Base-by-base conservation (phyloP, 2,329 filamentous ascomycete species). In the Dactylellina sp. region DNA sequence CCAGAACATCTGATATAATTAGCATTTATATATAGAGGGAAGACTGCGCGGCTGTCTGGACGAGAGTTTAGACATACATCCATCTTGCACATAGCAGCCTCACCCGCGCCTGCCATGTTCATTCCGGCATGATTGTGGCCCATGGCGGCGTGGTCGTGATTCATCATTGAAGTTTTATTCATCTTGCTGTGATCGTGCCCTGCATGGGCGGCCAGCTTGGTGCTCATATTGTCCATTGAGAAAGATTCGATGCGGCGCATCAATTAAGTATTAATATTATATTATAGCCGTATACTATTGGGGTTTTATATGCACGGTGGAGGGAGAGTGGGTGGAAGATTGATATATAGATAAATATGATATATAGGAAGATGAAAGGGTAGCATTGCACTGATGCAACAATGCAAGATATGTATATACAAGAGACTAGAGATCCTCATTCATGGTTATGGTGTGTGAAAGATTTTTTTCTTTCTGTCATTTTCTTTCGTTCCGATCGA, bases 1-100 rank as follows among this genome's bases (percentile, higher is more conserved):
- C 89, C 90, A 92, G 42, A 91, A 83, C 90, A 92, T 93, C 89
- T 91, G 66, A 35, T 25, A 56, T 62, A 4, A 7, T 32, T 32
- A 32, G 28, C 9, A 32, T 32, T 32, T n/a, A n/a, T n/a, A n/a
- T n/a, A n/a, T n/a, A n/a, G n/a, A n/a, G n/a, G n/a, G n/a, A n/a
- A n/a, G n/a, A n/a, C n/a, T n/a, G n/a, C n/a, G n/a, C n/a, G n/a
- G n/a, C n/a, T n/a, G n/a, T n/a, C n/a, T n/a, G n/a, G n/a, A n/a
- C n/a, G n/a, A n/a, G n/a, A n/a, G n/a, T n/a, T n/a, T n/a, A n/a
- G n/a, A 40, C 79, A 35, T 68, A 80, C 79, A n/a, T 79, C 79
- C 44, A 80, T 79, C 72, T 80, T 80, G 76, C 79, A 80, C 57
- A 63, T 63, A 16, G 39, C 40, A 3, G 22, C 18, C 0, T 49